Base-by-base conservation (phyloP, 2,329 filamentous ascomycete species). In the Xylaria hypoxylon region DNA sequence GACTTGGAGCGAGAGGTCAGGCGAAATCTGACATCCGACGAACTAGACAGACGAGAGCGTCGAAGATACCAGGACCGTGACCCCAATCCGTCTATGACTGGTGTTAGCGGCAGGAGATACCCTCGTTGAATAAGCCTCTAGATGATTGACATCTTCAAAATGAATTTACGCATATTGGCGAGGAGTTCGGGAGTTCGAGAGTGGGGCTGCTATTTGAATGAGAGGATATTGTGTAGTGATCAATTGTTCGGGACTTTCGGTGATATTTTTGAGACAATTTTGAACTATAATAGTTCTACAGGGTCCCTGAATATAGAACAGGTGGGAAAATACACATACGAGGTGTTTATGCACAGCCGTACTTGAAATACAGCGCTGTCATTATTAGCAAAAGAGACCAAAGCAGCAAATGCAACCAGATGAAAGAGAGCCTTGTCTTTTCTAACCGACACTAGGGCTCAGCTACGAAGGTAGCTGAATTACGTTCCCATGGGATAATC, bases 1-100 rank as follows among this genome's bases (percentile, higher is more conserved):
- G 77, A 80, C 6, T 67, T 72, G 57, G 76, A 77, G 26, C 72
- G 77, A 70, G 71, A 68, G 8, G 76, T 79, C 47, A 73, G 77
- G 47, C 76, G 79, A 45, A 75, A 70, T 19, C 35, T 75, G 22
- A 75, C 73, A 8, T 66, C 73, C 15, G 75, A 76, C 33, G 75
- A 77, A 63, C 60, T 74, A 33, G 75, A 77, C 22, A 67, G 70
- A 38, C 70, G 73, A 52, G 74, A 76, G 3, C 64, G 73, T 40
- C 70, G 73, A 19, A 71, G 74, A 48, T 74, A 73, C 40, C 71
- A 73, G 10, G 73, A 72, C 4, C 64, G 67, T 7, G 72, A 67
- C 10, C 67, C 60, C 8, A 72, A 65, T 59, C 71, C 72, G 17
- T 40, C 62, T 3, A 51, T 73, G 42, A 72, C 69, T 35, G 74